Evolutionary conservation across 2,329 filamentous ascomycete genomes (phyloP).

Genomic region (Penicillium sp.): DNA sequence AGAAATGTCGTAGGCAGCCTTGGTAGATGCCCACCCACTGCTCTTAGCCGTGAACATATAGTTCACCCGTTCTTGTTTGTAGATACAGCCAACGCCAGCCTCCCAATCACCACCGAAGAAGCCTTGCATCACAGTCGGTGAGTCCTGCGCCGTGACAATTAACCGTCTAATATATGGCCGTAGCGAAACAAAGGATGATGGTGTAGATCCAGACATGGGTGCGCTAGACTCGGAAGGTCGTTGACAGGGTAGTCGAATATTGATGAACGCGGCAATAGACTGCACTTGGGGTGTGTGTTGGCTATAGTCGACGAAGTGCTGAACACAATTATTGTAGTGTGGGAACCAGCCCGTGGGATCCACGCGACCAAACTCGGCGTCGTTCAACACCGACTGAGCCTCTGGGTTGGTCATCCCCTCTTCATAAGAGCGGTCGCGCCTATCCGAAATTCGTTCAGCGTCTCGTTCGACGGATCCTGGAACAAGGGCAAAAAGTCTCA

Average conservation of each 20-base stretch:
- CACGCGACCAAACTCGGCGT: constrained; percentile 46
- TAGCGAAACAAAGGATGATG: constrained; percentile 58
- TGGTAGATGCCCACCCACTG: constrained; percentile 82
- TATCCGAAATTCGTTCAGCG: constrained; percentile 31
- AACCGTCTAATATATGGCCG: constrained; percentile 89
- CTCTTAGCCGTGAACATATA: constrained; percentile 95
- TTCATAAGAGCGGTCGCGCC: constrained; percentile 20
- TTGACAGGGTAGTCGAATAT: constrained; percentile 87
- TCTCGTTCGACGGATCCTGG: constrained; percentile 30
- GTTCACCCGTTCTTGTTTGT: constrained; percentile 86
- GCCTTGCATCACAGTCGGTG: constrained; percentile 75
- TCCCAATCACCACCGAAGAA: constrained; percentile 92
- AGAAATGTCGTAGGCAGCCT: constrained; percentile 83
- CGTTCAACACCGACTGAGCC: constrained; percentile 11
- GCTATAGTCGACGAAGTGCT: constrained; percentile 84
- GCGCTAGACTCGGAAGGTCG: constrained; percentile 49
- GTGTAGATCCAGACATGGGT: constrained; percentile 32
- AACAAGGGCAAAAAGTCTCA: constrained; percentile 19
- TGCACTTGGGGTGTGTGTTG: constrained; percentile 79
- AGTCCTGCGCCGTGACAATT: constrained; percentile 89
- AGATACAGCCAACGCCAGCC: constrained; percentile 73
- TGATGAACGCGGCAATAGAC: constrained; percentile 83
- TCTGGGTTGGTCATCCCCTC: constrained; percentile 18
- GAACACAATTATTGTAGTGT: constrained; percentile 79
- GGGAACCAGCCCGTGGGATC: constrained; percentile 86